Conservation (phyloP, 768 basidiomycete species). For the Serendipita sp. region DNA sequence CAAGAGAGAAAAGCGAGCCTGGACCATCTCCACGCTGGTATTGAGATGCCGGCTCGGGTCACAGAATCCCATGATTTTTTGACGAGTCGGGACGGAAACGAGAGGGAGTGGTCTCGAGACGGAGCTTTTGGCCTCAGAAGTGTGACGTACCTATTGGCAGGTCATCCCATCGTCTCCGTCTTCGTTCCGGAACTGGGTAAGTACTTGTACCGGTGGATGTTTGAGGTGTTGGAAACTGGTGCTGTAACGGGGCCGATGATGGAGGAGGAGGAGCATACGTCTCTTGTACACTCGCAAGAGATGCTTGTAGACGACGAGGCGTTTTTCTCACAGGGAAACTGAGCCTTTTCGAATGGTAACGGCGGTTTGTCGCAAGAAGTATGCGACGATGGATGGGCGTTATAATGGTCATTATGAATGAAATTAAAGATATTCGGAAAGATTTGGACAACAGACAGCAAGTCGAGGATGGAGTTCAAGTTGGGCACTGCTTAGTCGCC, state of each 20-base stretch:
- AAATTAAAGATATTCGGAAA: neutral
- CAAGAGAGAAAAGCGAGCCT: neutral
- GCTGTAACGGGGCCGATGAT: neutral
- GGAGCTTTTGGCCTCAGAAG: too few species aligned
- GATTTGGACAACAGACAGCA: neutral
- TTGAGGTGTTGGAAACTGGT: neutral
- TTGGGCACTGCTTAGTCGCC: neutral
- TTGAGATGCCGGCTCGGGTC: too few species aligned
- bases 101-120: too few species aligned
- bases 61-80: too few species aligned
- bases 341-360: neutral
- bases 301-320: neutral
- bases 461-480: neutral
- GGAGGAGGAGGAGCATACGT: neutral
- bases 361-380: neutral
- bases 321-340: neutral
- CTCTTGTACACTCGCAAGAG: neutral
- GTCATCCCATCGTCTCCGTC: neutral
- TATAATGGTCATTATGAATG: neutral
- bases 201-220: neutral
- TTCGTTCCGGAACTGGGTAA: neutral
- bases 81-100: too few species aligned
- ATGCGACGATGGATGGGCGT: neutral
- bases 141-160: neutral
- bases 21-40: too few species aligned